A percentile compares a stretch with the other conserved stretches of the same genome.
These are phyloP conservation scores for Sclerotinia glacialis DNA, from an alignment of 2,329 filamentous ascomycete genomes.

Conservation along the genomic window DNA sequence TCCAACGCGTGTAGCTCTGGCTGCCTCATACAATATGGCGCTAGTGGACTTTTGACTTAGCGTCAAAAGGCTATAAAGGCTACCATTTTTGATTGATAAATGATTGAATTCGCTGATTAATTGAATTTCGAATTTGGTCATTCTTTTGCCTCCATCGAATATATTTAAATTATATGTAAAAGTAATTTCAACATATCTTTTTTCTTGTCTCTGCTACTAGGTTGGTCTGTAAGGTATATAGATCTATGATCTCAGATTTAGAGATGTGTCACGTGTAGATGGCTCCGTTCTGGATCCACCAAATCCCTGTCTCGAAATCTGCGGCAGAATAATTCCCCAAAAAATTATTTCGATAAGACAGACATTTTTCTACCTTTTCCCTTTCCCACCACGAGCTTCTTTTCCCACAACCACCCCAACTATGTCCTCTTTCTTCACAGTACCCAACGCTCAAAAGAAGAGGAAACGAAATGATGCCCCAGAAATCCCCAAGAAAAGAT, in stretches of 20 bases:
- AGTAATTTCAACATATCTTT: background rate
- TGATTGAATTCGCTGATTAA: background rate
- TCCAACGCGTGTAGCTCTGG: slow-evolving; percentile 36
- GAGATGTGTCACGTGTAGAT: background rate
- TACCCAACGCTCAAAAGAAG: slow-evolving; percentile 84
- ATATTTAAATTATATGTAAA: background rate
- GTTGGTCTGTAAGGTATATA: background rate
- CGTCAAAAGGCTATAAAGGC: slow-evolving; percentile 7
- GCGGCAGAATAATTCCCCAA: slow-evolving; percentile 26
- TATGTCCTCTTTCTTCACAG: slow-evolving; percentile 97
- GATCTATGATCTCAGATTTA: background rate
- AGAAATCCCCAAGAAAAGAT: slow-evolving; percentile 58
- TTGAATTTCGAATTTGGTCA: background rate
- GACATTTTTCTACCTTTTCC: slow-evolving; percentile 21
- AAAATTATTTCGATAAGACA: slow-evolving; percentile 22
- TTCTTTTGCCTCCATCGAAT: no score
- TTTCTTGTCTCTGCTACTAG: no score
- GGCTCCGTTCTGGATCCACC: background rate
- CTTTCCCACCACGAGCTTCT: slow-evolving; percentile 5
- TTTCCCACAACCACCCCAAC: slow-evolving; percentile 13
- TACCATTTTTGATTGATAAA: background rate
- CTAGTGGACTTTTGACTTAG: slow-evolving; percentile 22
- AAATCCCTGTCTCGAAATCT: slow-evolving; percentile 23
- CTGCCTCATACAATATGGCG: slow-evolving; percentile 32
- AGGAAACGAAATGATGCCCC: slow-evolving; percentile 66